Evolutionary conservation across 148 eudicot genomes (phyloP).

Genomic region (Oxyria digyna): DNA sequence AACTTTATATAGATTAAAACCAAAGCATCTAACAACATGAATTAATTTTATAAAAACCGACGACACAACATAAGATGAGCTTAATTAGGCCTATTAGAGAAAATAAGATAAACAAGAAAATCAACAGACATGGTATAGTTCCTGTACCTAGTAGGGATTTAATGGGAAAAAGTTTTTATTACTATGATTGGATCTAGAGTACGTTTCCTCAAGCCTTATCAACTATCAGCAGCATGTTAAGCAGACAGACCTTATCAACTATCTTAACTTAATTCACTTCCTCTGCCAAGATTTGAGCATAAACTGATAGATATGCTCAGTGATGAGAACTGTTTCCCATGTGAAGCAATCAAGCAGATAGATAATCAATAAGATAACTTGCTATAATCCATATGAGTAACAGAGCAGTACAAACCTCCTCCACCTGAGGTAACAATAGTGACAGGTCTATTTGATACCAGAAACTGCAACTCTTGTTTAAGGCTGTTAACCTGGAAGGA

Average conservation of each 20-base stretch:
- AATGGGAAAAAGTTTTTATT: not conserved
- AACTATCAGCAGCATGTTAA: no score
- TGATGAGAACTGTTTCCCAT: no score
- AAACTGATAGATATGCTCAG: not conserved
- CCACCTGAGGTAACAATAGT: conserved; percentile 66
- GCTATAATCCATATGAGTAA: not conserved
- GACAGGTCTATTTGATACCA: conserved; percentile 56
- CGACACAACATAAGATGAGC: no score
- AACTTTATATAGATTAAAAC: not conserved
- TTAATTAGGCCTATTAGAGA: not conserved
- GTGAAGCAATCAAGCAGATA: not conserved
- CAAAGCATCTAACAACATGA: not conserved
- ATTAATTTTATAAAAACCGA: no score
- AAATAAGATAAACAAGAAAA: not conserved
- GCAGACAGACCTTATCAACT: no score
- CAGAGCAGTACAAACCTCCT: conserved; percentile 53
- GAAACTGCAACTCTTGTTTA: conserved; percentile 70
- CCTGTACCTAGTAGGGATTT: not conserved
- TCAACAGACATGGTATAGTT: no score
- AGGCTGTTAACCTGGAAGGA: conserved; percentile 83
- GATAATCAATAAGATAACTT: not conserved
- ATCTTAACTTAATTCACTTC: no score
- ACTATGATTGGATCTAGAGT: not conserved
- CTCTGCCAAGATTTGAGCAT: no score
- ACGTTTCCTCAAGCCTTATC: no score